phyloP scores from a whole-genome alignment of 164 flowering plant genomes.

The Kalanchoe fedtschenkoi region DNA sequence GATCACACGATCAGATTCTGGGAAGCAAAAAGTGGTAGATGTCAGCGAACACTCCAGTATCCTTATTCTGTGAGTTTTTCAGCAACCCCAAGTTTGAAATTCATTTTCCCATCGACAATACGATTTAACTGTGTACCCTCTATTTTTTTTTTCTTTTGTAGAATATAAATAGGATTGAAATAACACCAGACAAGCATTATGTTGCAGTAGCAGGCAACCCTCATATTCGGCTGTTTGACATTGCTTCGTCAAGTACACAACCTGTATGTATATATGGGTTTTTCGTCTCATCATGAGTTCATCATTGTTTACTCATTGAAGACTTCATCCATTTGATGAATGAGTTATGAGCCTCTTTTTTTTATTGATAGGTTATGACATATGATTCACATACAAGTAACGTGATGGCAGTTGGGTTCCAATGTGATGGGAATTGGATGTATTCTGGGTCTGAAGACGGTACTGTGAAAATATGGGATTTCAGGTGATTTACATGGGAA shows the following conservation, averaged over 20 bases:
- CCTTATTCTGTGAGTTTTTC: constrained; percentile 68
- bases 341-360: not conserved
- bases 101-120: too few relatives aligned
- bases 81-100: not conserved
- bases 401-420: constrained; percentile 98
- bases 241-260: constrained; percentile 73
- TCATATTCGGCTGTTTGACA: constrained; percentile 87
- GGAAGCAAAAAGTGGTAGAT: constrained; percentile 94
- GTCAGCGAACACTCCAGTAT: constrained; percentile 85
- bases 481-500: constrained; percentile 41
- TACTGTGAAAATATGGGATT: constrained; percentile 94
- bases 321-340: not conserved
- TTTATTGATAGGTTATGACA: constrained; percentile 55
- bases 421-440: constrained; percentile 99
- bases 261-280: constrained; percentile 40
- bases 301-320: not conserved
- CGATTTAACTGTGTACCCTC: not conserved
- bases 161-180: constrained; percentile 93
- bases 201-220: constrained; percentile 96
- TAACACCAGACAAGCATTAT: constrained; percentile 77
- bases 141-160: constrained; percentile 16
- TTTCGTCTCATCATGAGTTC: too few relatives aligned
- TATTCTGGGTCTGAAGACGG: constrained; percentile 99
- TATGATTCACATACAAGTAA: constrained; percentile 93
- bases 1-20: constrained; percentile 92